Conservation (phyloP, 2,329 filamentous ascomycete species). For the Magnaporthales sp. region DNA sequence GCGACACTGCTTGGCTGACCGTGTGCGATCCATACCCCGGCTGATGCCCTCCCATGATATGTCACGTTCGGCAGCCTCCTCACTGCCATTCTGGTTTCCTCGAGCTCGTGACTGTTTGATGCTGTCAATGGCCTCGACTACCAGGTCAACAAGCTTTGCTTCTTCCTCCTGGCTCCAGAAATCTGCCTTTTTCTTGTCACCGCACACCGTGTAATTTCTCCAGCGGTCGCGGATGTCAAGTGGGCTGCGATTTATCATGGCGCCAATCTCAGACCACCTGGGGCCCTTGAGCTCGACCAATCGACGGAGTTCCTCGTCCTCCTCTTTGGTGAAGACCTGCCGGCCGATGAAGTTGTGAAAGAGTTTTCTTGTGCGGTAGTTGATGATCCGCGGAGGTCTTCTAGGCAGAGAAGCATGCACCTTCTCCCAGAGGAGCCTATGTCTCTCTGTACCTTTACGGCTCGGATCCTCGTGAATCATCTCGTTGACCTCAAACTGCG, state of each 20-base stretch:
- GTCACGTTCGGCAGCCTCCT: constrained; percentile 36
- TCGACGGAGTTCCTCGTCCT: constrained; percentile 44
- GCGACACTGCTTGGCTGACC: constrained; percentile 59
- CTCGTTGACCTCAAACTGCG: constrained; percentile 37
- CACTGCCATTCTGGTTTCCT: constrained; percentile 19
- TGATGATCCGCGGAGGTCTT: constrained; percentile 43
- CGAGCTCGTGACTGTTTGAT: constrained; percentile 32
- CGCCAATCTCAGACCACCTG: constrained; percentile 54
- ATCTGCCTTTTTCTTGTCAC: constrained; percentile 39
- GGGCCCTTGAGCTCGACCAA: constrained; percentile 38
- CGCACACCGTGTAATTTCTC: constrained; percentile 57
- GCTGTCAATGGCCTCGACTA: constrained; percentile 41
- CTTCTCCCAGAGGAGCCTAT: constrained; percentile 38
- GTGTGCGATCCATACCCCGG: constrained; percentile 48
- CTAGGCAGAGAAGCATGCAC: constrained; percentile 40
- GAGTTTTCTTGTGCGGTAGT: constrained; percentile 48
- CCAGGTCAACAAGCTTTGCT: constrained; percentile 36
- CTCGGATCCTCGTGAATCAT: constrained; percentile 24
- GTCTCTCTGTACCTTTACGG: constrained; percentile 12
- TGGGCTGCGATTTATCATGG: constrained; percentile 53
- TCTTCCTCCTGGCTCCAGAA: constrained; percentile 57
- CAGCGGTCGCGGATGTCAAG: constrained; percentile 63
- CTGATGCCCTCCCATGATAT: constrained; percentile 61
- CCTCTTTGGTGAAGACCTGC: constrained; percentile 48
- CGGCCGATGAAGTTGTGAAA: constrained; percentile 59